phyloP scores from a whole-genome alignment of 2,329 filamentous ascomycete species.

The Whalleya microplaca region DNA sequence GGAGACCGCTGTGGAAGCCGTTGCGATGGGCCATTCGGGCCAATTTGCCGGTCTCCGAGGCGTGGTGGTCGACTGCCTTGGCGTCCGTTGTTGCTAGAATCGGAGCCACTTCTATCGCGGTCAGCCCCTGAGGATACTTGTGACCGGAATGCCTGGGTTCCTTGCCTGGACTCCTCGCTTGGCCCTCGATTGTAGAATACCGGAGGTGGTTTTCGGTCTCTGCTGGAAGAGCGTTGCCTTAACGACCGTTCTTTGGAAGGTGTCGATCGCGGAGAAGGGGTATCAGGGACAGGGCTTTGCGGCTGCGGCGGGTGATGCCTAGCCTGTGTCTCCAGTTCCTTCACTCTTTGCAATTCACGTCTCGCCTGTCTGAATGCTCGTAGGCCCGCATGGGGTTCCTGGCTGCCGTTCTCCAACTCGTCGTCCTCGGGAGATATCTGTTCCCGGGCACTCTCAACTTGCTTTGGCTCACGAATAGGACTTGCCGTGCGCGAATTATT shows the following conservation, averaged over 20 bases:
- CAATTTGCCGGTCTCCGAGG: conserved; percentile 43
- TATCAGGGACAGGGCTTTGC: conserved; percentile 24
- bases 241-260: conserved; percentile 30
- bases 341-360: conserved; percentile 59
- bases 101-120: conserved; percentile 59
- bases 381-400: conserved; percentile 52
- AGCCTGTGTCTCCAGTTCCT: conserved; percentile 54
- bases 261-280: conserved; percentile 26
- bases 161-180: conserved; percentile 46
- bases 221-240: conserved; percentile 44
- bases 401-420: conserved; percentile 17
- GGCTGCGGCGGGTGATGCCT: conserved; percentile 41
- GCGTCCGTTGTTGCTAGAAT: conserved; percentile 52
- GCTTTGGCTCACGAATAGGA: conserved; percentile 17
- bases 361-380: conserved; percentile 62
- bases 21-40: conserved; percentile 28
- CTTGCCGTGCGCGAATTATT: conserved; percentile 36
- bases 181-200: conserved; percentile 49
- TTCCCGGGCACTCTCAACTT: conserved; percentile 12
- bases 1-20: conserved; percentile 47
- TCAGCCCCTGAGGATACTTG: conserved; percentile 40
- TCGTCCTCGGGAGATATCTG: conserved; percentile 5
- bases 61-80: conserved; percentile 46
- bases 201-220: conserved; percentile 50
- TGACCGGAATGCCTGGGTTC: conserved; percentile 29